Conservation (phyloP, 352 stramenopile genomes). For the Phytophthora aleatoria region DNA sequence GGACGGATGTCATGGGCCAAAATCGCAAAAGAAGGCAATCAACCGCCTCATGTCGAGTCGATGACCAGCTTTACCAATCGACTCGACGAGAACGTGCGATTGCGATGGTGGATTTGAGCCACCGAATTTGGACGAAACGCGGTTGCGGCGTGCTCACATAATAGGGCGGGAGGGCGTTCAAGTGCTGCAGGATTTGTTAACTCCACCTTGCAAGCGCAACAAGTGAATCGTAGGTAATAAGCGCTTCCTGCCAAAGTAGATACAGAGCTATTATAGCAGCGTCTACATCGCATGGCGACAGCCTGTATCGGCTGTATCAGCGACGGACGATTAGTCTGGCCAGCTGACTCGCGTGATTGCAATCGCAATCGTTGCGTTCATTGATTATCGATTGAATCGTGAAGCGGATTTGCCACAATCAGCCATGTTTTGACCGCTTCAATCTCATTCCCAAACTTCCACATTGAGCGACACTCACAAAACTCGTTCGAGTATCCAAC, state of each 20-base stretch:
- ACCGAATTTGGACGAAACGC: background rate
- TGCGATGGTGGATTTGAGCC: background rate
- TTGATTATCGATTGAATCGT: constrained; percentile 21
- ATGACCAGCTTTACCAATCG: background rate
- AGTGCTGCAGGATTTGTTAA: no score
- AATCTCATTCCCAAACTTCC: constrained; percentile 23
- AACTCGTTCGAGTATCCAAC: background rate
- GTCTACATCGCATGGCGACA: no score
- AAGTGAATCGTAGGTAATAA: background rate
- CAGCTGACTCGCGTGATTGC: no score
- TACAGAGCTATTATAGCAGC: no score
- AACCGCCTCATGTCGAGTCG: no score
- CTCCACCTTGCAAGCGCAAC: background rate
- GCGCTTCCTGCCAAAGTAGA: no score
- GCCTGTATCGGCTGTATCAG: no score
- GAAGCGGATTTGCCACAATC: constrained; percentile 17
- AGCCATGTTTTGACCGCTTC: constrained; percentile 8
- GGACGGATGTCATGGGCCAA: no score
- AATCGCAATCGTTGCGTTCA: background rate
- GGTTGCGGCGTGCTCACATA: background rate
- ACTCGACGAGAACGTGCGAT: background rate
- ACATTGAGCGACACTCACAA: constrained; percentile 11
- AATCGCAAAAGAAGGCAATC: no score
- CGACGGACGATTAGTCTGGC: background rate
- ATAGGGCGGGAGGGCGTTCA: background rate